Evolutionary conservation across 768 basidiomycete species (phyloP).

Genomic region (Tylopilus balloui): DNA sequence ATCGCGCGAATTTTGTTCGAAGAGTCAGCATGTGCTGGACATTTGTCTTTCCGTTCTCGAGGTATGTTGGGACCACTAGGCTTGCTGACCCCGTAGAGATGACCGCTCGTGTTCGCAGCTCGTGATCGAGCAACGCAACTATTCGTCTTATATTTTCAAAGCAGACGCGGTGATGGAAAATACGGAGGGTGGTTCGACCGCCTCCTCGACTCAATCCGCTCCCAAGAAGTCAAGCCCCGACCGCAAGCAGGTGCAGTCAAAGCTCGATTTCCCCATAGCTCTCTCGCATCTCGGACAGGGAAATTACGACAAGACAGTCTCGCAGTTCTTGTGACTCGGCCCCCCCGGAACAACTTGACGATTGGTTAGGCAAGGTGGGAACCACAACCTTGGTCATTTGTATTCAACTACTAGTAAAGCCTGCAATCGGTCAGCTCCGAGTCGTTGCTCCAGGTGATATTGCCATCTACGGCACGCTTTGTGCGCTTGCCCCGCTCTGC

Average conservation of each 20-base stretch:
- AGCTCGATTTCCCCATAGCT: constrained; percentile 78
- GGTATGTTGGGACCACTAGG: constrained; percentile 36
- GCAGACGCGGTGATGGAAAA: constrained; percentile 89
- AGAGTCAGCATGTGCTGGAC: constrained; percentile 88
- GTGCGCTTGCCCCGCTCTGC: constrained; percentile 74
- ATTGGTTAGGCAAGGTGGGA: constrained; percentile 72
- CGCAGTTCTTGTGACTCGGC: constrained; percentile 64
- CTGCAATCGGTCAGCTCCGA: constrained; percentile 29
- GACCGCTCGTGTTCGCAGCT: constrained; percentile 43
- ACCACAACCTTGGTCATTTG: not conserved
- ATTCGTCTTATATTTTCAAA: constrained; percentile 91
- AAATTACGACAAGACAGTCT: constrained; percentile 78
- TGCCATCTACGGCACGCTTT: constrained; percentile 81
- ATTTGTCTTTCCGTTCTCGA: constrained; percentile 84
- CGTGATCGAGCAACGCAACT: constrained; percentile 81
- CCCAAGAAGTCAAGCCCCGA: constrained; percentile 47
- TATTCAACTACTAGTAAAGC: not conserved
- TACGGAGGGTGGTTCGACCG: constrained; percentile 23
- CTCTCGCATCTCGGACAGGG: constrained; percentile 68
- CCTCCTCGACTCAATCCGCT: constrained; percentile 20
- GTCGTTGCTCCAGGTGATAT: constrained; percentile 80
- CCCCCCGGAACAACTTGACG: constrained; percentile 60
- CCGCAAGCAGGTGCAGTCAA: constrained; percentile 65
- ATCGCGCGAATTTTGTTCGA: constrained; percentile 88
- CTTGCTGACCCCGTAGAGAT: not conserved